Conservation (phyloP, 2,329 filamentous ascomycete genomes). For the Chaetomium sp. region DNA sequence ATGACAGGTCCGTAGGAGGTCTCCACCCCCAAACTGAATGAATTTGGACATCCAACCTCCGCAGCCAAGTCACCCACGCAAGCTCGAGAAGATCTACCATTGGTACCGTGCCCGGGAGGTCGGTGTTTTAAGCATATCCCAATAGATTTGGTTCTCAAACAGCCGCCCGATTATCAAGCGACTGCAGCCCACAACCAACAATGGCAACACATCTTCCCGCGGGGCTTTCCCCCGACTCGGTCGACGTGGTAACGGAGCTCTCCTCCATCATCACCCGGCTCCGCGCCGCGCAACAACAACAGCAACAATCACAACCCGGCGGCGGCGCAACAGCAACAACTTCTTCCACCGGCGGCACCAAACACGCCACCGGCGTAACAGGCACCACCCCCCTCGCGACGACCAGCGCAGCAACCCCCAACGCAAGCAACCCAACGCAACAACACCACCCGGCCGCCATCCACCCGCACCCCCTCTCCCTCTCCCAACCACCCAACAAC, state of each 20-base stretch:
- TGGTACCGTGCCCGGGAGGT: not conserved
- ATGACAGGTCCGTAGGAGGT: conserved; percentile 1
- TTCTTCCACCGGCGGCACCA: conserved; percentile 32
- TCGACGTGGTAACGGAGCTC: conserved; percentile 84
- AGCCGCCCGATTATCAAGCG: not conserved
- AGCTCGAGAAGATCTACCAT: not conserved
- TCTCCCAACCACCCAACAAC: not conserved
- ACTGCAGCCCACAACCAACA: conserved; percentile 11
- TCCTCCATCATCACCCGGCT: conserved; percentile 77
- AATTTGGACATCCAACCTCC: conserved; percentile 18
- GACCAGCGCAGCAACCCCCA: conserved; percentile 1
- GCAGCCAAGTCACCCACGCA: not conserved
- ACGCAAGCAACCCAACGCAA: not conserved
- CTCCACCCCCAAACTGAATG: conserved; percentile 12
- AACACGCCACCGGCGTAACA: conserved; percentile 33
- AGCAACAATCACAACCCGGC: conserved; percentile 5
- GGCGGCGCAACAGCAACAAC: no score
- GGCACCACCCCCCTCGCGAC: conserved; percentile 36
- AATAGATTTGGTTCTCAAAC: no score
- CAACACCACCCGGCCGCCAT: not conserved
- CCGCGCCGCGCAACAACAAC: conserved; percentile 48
- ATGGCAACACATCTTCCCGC: conserved; percentile 50
- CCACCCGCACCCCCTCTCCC: no score
- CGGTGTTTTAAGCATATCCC: not conserved
- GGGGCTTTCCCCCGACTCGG: conserved; percentile 75